phyloP scores from a whole-genome alignment of 1,139 yeast genomes.

The Groenewaldozyma sp. region DNA sequence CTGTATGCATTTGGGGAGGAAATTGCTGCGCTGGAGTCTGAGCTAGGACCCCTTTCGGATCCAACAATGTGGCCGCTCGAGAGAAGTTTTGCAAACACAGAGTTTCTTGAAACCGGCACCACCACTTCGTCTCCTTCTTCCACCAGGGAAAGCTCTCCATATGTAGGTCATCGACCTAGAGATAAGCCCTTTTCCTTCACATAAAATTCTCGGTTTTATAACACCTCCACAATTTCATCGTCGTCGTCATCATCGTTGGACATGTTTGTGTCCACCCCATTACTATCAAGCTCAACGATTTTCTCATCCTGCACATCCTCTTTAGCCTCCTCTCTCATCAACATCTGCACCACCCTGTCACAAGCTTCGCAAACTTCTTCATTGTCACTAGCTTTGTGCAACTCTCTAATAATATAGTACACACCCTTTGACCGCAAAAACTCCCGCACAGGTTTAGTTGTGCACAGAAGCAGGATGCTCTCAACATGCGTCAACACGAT shows the following conservation, averaged over 20 bases:
- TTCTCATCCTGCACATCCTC: conserved; percentile 33
- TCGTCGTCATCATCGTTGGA: conserved; percentile 5
- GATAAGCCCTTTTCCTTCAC: no score
- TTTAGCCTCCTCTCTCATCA: conserved; percentile 85
- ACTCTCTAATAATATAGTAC: conserved; percentile 74
- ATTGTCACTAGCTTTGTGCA: conserved; percentile 60
- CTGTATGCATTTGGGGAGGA: no score
- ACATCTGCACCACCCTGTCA: conserved; percentile 57
- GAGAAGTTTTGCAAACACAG: no score
- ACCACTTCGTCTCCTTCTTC: no score
- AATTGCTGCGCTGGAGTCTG: no score
- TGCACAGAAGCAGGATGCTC: conserved; percentile 64
- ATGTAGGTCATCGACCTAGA: no score
- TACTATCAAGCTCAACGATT: conserved; percentile 19
- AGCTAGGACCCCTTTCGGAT: no score
- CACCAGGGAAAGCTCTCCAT: no score
- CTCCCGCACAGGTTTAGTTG: conserved; percentile 66
- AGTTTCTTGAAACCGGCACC: no score
- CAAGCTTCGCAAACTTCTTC: conserved; percentile 52
- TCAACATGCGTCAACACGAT: conserved; percentile 64
- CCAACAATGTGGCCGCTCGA: no score
- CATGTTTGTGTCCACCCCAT: no score
- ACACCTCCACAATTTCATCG: conserved; percentile 2
- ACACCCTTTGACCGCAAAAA: conserved; percentile 67
- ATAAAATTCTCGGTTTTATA: no score